Percentiles rank a stretch among this genome's conserved stretches.
Conservation (phyloP, 768 basidiomycete genomes). For the Boletus fagicola region DNA sequence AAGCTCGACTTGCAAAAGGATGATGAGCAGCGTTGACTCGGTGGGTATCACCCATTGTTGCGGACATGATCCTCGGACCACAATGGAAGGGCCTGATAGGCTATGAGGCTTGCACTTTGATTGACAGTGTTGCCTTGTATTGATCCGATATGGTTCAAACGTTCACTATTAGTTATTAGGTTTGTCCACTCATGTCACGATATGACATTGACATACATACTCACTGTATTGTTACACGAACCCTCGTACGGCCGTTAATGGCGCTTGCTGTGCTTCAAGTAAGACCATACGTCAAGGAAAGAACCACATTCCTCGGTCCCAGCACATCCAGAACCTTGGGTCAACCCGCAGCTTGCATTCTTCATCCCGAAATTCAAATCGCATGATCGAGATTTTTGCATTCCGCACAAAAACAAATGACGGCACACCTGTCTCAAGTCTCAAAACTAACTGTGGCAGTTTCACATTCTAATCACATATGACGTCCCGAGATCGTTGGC, state of each 20-base stretch:
- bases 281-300: not conserved
- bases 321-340: not conserved
- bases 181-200: not conserved
- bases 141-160: not conserved
- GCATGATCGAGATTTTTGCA: slow-evolving; percentile 5
- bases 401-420: not conserved
- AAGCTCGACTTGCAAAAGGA: not conserved
- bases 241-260: not conserved
- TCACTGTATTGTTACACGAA: slow-evolving; percentile 4
- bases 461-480: not conserved
- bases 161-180: not conserved
- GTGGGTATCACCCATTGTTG: not conserved
- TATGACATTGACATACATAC: not conserved
- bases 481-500: not conserved
- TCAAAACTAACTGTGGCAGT: not conserved
- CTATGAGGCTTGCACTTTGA: not conserved
- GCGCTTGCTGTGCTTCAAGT: not conserved
- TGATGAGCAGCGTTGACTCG: not conserved
- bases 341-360: not conserved
- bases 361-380: slow-evolving; percentile 6
- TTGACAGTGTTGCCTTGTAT: not conserved
- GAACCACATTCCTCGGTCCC: not conserved
- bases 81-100: not conserved
- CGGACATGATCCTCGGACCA: not conserved
- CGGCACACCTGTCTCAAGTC: not conserved